Base-by-base conservation (phyloP, 2,329 filamentous ascomycete species). In the Chaetoscypha palmicola region DNA sequence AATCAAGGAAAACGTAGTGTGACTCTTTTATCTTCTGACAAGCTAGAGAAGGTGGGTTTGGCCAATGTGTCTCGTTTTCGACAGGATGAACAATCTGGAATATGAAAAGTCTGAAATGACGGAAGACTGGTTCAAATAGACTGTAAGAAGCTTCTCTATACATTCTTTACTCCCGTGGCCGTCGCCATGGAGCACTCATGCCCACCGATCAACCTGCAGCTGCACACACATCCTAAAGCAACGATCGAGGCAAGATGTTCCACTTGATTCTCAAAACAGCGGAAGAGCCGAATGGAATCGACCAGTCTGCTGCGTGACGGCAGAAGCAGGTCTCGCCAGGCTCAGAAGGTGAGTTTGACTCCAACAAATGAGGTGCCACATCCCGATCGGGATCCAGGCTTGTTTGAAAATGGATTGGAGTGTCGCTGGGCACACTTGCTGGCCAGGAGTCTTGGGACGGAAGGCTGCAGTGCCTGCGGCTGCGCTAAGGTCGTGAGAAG, bases 381-480 rank as follows among this genome's bases (percentile, higher is more conserved):
- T 44, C 55, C 55, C 52, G 54, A 57, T 58, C 45, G 44, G 58
- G 54, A 55, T 43, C 42, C 52, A 38, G 52, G 53, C 50, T 56
- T 60, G 58, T 58, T 60, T 60, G 58, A 47, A 60, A 52, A 47
- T 52, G 55, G 54, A 47, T 49, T 55, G 45, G 41, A 42, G 43
- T 41, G 38, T 48, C 46, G 53, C 53, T 53, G 49, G 50, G 49
- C 43, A 54, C 48, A 49, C 48, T 47, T 57, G 57, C 50, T 60
- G 54, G 54, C 54, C 34, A 56, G 50, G 52, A 55, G 48, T 51
- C 46, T 55, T 56, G 57, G 58, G 51, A 31, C 59, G 71, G 71
- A 58, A 64, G 60, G 64, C 66, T 70, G 70, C 71, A 74, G 64
- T 60, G 67, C 59, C 62, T 66, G 66, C 66, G 65, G 67, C 60